These are phyloP conservation scores for Psilocybe tampanensis DNA, from an alignment of 768 basidiomycete species.

Conservation along the genomic window DNA sequence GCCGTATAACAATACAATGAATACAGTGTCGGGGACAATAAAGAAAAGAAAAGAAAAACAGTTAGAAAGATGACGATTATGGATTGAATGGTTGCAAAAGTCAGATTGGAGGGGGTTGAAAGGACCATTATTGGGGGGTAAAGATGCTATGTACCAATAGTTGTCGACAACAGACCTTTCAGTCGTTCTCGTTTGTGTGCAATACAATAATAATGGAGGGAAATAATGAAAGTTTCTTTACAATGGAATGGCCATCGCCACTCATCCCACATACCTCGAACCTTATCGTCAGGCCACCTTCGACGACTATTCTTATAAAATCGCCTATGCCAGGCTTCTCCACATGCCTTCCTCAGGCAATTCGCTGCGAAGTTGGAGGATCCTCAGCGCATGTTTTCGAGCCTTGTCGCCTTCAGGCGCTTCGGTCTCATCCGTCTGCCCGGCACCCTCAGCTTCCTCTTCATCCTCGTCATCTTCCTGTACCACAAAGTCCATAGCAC, in stretches of 20 bases:
- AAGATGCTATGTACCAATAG: not conserved
- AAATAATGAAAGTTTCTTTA: not conserved
- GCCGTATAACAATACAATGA: not conserved
- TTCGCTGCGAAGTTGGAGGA: slow-evolving; percentile 68
- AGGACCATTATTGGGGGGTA: not conserved
- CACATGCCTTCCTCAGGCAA: slow-evolving; percentile 78
- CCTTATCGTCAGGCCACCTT: not conserved
- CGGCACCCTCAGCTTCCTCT: slow-evolving; percentile 32
- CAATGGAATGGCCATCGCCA: not conserved
- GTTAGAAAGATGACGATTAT: not conserved
- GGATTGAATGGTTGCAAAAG: not conserved
- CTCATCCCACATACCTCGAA: not conserved
- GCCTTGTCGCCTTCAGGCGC: slow-evolving; percentile 46
- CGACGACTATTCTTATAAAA: not conserved
- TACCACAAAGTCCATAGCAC: slow-evolving; percentile 60
- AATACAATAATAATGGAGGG: not conserved
- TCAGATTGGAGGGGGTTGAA: not conserved
- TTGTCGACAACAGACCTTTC: not conserved
- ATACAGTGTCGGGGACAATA: slow-evolving; percentile 1
- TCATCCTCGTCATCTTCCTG: slow-evolving; percentile 57
- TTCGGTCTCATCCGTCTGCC: slow-evolving; percentile 21
- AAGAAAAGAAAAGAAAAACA: not conserved
- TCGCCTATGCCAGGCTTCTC: slow-evolving; percentile 63
- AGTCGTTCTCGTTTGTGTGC: not conserved
- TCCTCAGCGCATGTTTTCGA: slow-evolving; percentile 63